A percentile compares a stretch with the other conserved stretches of the same genome.
Conservation (phyloP, 2,329 filamentous ascomycete genomes). For the Plectosphaerella plurivora region DNA sequence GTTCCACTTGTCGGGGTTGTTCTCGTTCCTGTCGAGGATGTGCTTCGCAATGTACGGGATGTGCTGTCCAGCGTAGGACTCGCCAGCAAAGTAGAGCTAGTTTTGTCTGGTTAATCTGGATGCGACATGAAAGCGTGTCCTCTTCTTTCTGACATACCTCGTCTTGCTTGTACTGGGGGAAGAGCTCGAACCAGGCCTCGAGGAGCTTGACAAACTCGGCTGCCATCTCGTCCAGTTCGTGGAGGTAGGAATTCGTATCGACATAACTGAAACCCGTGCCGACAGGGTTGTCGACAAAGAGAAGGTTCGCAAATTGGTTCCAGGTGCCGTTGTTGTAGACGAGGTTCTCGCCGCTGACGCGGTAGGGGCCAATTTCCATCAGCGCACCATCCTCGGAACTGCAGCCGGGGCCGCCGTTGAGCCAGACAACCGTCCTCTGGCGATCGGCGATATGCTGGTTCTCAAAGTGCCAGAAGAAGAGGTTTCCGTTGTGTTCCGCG, state of each 20-base stretch:
- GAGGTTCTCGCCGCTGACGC: slow-evolving; percentile 69
- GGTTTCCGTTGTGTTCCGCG: slow-evolving; percentile 78
- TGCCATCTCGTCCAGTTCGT: slow-evolving; percentile 85
- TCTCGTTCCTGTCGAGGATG: slow-evolving; percentile 82
- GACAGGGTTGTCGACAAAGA: slow-evolving; percentile 96
- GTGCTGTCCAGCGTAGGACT: slow-evolving; percentile 95
- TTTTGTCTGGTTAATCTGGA: background rate
- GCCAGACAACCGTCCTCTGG: slow-evolving; percentile 89
- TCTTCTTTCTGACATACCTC: slow-evolving; percentile 61
- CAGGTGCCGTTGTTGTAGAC: slow-evolving; percentile 89
- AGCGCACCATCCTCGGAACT: slow-evolving; percentile 95
- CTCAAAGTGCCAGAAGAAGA: slow-evolving; percentile 98
- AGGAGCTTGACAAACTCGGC: slow-evolving; percentile 82
- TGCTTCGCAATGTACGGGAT: slow-evolving; percentile 95
- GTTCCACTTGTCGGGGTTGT: slow-evolving; percentile 61
- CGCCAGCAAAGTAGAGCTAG: slow-evolving; percentile 89
- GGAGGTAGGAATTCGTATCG: slow-evolving; percentile 80
- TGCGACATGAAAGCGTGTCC: background rate
- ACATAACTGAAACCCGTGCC: slow-evolving; percentile 96
- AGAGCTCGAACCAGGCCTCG: slow-evolving; percentile 85
- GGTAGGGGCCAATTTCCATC: slow-evolving; percentile 94
- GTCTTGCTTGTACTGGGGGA: slow-evolving; percentile 86
- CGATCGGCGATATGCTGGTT: slow-evolving; percentile 92
- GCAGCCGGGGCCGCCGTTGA: slow-evolving; percentile 95
- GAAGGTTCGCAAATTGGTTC: slow-evolving; percentile 95